A percentile compares a stretch with the other conserved stretches of the same genome.
These are phyloP conservation scores for Colletotrichum sp. DNA, from an alignment of 2,329 filamentous ascomycete species.

Conservation along the genomic window DNA sequence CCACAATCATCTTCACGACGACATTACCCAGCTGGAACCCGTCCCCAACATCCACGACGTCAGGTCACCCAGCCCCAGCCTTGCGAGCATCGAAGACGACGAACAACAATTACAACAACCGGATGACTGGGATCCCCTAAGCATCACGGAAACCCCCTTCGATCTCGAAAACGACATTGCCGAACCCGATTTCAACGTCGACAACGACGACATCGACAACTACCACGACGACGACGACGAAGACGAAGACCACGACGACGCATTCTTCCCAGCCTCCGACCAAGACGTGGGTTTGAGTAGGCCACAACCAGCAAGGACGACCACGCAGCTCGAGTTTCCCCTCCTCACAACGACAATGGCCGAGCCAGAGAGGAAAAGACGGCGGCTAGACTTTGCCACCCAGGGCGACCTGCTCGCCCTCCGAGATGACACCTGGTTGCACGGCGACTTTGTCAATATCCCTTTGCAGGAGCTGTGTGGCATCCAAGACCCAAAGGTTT, in stretches of 20 bases:
- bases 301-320: not conserved
- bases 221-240: not conserved
- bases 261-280: not conserved
- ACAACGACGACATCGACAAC: not conserved
- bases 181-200: not conserved
- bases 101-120: no score
- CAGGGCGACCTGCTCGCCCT: not conserved
- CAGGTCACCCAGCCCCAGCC: no score
- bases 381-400: not conserved
- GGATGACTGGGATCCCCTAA: no score
- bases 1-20: no score
- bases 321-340: not conserved
- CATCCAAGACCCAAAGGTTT: not conserved
- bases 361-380: not conserved
- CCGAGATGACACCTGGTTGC: not conserved
- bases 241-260: not conserved
- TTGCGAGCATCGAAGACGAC: no score
- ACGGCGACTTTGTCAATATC: not conserved
- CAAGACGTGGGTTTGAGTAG: not conserved
- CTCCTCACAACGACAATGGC: not conserved
- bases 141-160: no score
- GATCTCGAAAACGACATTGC: not conserved
- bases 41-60: no score
- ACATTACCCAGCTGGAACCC: no score
- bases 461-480: not conserved